Percentiles rank a stretch among this genome's conserved stretches.
Evolutionary conservation across 2,329 filamentous ascomycete species (phyloP).

Genomic region (Neobulgaria alba): DNA sequence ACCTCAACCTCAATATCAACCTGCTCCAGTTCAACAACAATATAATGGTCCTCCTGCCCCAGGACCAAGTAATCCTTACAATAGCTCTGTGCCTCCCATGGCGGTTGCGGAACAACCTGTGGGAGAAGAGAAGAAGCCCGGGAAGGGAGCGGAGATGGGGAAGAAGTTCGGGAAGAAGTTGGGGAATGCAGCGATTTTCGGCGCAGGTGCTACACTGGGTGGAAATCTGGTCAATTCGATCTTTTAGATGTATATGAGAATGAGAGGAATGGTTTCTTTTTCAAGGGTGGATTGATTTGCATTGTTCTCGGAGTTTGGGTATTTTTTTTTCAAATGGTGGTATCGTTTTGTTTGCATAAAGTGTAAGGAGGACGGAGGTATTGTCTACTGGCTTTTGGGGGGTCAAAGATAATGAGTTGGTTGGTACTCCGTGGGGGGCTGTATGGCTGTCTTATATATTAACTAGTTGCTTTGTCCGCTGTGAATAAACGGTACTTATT

Average conservation of each 20-base stretch:
- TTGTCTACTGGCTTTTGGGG: too few relatives aligned
- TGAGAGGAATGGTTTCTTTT: too few relatives aligned
- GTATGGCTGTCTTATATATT: too few relatives aligned
- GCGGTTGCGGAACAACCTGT: slow-evolving; percentile 52
- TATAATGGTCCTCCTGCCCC: slow-evolving; percentile 30
- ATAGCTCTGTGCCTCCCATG: slow-evolving; percentile 63
- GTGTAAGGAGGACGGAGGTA: too few relatives aligned
- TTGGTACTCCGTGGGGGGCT: too few relatives aligned
- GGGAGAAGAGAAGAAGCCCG: slow-evolving; percentile 33
- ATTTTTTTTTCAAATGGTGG: too few relatives aligned
- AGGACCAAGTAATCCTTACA: slow-evolving; percentile 52
- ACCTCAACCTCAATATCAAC: slow-evolving; percentile 13
- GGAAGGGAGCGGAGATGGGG: slow-evolving; percentile 53
- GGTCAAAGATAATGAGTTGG: too few relatives aligned
- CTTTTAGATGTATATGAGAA: slow-evolving; percentile 63
- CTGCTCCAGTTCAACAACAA: not conserved
- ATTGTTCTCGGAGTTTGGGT: too few relatives aligned
- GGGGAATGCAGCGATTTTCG: slow-evolving; percentile 77
- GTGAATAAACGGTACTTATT: too few relatives aligned
- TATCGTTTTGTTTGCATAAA: too few relatives aligned
- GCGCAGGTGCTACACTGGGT: slow-evolving; percentile 85
- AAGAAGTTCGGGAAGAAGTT: slow-evolving; percentile 98
- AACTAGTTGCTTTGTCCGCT: too few relatives aligned
- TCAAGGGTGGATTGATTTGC: too few relatives aligned
- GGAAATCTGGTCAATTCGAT: slow-evolving; percentile 86